Base-by-base conservation (phyloP, 306 rosid genomes). In the Fragaria vesca region DNA sequence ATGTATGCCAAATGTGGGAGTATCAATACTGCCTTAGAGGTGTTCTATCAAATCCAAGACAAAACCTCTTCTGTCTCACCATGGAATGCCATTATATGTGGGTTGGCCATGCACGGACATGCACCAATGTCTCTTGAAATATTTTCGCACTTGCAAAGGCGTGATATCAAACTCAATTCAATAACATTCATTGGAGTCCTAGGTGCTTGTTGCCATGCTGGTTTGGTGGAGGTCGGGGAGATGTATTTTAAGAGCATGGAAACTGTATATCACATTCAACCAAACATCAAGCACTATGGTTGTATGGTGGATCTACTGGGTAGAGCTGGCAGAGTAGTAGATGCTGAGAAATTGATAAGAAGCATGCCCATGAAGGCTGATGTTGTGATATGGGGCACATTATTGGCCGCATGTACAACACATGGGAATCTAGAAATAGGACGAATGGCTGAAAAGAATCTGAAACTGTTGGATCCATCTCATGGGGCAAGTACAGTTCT, bases 1-100 rank as follows among this genome's bases (percentile, higher is more conserved):
- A 91, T 95, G 98, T 92, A 95, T 82, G 91, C 97, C 51, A 92
- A 95, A 78, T 95, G 97, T 69, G 97, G 98, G 85, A 88, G 90
- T 82, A 86, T 91, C 84, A 77, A 84, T 66, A 65, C 86, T 15
- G 93, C 97, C 81, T 81, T 92, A 50, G 86, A 84, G 57, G 66
- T 87, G 72, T 95, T 92, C 67, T 85, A 87, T 87, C 81, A 88
- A 81, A 88, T 87, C 68, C 83, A 78, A 45, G 87, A 88, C 63
- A 84, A 75, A 74, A 69, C 83, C 74, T 67, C 71, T 34, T 77
- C 91, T 26, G 92, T 87, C 73, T 95, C 89, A 12, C 97, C 98
- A 0, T 95, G 98, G 98, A 95, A 95, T 65, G 96, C 98, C 71
- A 87, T 91, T 81, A 78, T 95, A 73, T 88, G 97, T 18, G 97